Evolutionary conservation across 768 basidiomycete genomes (phyloP).

Genomic region (Amanita polypyramis): DNA sequence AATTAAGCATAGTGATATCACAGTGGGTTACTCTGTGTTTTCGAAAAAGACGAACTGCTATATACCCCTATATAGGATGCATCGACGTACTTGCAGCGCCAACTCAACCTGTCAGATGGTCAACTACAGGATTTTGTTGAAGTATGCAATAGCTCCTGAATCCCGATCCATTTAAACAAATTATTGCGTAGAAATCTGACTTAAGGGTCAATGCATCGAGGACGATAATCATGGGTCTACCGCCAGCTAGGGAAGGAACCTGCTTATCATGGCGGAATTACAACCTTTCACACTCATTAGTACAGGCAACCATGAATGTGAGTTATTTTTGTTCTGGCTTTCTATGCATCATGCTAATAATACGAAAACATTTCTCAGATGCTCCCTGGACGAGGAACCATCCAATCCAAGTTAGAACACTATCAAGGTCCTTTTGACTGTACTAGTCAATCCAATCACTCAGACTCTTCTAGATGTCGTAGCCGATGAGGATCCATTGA

Average conservation of each 20-base stretch:
- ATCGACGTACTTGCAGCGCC: constrained; percentile 30
- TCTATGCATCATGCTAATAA: not conserved
- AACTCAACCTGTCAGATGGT: constrained; percentile 25
- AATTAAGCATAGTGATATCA: constrained; percentile 31
- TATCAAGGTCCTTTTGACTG: constrained; percentile 11
- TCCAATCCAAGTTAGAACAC: constrained; percentile 13
- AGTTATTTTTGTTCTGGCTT: not conserved
- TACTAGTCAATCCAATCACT: not conserved
- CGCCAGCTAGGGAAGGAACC: constrained; percentile 22
- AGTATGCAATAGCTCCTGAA: constrained; percentile 15
- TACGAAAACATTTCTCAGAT: constrained; percentile 19
- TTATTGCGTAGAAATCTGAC: constrained; percentile 24
- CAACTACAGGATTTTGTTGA: constrained; percentile 37
- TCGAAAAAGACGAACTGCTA: not conserved
- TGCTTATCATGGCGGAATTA: constrained; percentile 30
- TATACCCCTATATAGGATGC: constrained; percentile 26
- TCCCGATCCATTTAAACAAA: not conserved
- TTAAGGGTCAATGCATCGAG: constrained; percentile 29
- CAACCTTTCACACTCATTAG: constrained; percentile 30
- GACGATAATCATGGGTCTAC: constrained; percentile 34
- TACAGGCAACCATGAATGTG: constrained; percentile 26
- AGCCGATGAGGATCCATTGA: constrained; percentile 14
- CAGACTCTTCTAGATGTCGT: constrained; percentile 10
- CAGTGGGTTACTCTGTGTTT: constrained; percentile 14
- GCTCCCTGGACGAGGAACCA: constrained; percentile 28